These are phyloP conservation scores for Castanopsis chinensis DNA, from an alignment of 306 rosid genomes.

Conservation along the genomic window DNA sequence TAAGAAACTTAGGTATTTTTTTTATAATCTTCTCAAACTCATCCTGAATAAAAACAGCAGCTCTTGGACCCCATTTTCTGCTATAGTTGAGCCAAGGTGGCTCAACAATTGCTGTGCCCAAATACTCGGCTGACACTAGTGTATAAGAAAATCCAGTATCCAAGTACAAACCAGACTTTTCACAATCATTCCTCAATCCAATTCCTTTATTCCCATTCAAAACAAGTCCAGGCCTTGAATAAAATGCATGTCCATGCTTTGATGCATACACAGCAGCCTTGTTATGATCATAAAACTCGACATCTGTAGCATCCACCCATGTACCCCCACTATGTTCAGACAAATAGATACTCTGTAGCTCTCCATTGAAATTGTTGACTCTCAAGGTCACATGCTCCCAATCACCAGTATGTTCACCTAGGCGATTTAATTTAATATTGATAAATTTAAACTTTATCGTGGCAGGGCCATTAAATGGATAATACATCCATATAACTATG, in stretches of 20 bases:
- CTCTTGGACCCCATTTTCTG: conserved; percentile 72
- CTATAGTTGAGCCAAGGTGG: conserved; percentile 65
- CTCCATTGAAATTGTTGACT: conserved; percentile 70
- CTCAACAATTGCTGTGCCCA: conserved; percentile 35
- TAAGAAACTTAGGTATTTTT: too few species aligned
- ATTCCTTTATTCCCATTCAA: conserved; percentile 49
- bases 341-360: conserved; percentile 45
- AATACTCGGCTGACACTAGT: conserved; percentile 49
- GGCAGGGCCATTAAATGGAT: conserved; percentile 75
- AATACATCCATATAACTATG: conserved; percentile 68
- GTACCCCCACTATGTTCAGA: conserved; percentile 71
- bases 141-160: conserved; percentile 34
- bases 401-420: conserved; percentile 74
- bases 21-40: conserved; percentile 17
- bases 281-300: conserved; percentile 51
- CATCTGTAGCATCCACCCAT: conserved; percentile 59
- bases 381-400: conserved; percentile 84
- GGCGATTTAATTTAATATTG: conserved; percentile 36
- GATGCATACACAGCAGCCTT: conserved; percentile 55
- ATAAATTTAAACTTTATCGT: conserved; percentile 36
- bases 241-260: conserved; percentile 62
- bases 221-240: conserved; percentile 52
- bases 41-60: conserved; percentile 28
- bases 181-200: conserved; percentile 65
- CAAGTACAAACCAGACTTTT: conserved; percentile 41